Conservation (phyloP, 139 green algal genomes). For the Closterium sp. region DNA sequence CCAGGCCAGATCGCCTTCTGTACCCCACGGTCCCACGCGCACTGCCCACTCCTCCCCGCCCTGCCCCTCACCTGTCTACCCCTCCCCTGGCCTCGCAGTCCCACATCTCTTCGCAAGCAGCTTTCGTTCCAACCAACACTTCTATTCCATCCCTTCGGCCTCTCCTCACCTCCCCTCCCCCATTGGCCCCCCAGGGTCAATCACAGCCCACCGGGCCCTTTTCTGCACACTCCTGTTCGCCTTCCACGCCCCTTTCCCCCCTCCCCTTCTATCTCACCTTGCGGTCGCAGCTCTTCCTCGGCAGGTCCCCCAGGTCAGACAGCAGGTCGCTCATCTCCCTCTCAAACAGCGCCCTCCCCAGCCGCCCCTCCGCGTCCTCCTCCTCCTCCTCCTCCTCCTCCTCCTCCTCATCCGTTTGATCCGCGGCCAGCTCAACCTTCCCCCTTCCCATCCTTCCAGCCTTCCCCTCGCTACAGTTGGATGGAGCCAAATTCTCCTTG, state of each 20-base stretch:
- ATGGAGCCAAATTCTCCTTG: background rate
- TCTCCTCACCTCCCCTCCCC: too few relatives aligned
- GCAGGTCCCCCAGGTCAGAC: slow-evolving; percentile 88
- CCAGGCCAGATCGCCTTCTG: too few relatives aligned
- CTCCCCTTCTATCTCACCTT: slow-evolving; percentile 56
- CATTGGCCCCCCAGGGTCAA: background rate
- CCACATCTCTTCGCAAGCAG: too few relatives aligned
- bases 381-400: background rate
- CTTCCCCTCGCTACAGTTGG: background rate
- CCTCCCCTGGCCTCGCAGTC: too few relatives aligned
- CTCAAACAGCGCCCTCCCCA: slow-evolving; percentile 74
- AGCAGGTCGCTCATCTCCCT: slow-evolving; percentile 88
- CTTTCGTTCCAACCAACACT: too few relatives aligned
- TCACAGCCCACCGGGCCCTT: background rate
- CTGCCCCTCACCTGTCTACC: too few relatives aligned
- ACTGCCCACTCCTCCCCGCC: too few relatives aligned
- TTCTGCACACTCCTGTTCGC: too few relatives aligned
- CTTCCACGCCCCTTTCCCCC: too few relatives aligned
- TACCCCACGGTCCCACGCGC: too few relatives aligned
- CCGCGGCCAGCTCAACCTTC: background rate
- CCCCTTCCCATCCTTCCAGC: background rate
- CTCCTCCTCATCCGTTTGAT: background rate
- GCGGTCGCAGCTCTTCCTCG: slow-evolving; percentile 70
- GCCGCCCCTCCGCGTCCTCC: background rate
- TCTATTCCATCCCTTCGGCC: too few relatives aligned